These are phyloP conservation scores for Colletotrichum acutatum DNA, from an alignment of 2,329 filamentous ascomycete genomes.

Conservation along the genomic window DNA sequence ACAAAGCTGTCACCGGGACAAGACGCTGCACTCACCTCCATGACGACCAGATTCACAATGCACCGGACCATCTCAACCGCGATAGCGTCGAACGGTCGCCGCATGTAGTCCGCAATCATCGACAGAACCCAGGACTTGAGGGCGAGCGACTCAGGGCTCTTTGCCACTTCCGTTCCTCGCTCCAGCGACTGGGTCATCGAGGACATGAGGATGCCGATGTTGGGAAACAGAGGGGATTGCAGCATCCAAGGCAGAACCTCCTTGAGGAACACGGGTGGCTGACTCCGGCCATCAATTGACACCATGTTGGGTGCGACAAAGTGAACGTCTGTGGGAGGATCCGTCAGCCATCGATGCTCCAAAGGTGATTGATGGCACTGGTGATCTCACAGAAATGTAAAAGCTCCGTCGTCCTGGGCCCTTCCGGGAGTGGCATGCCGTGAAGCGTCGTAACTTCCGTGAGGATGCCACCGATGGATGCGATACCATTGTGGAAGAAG, in stretches of 20 bases:
- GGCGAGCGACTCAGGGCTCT: conserved; percentile 41
- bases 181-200: conserved; percentile 43
- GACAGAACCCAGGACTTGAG: conserved; percentile 41
- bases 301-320: conserved; percentile 44
- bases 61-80: conserved; percentile 42
- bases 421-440: conserved; percentile 40
- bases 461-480: conserved; percentile 38
- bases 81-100: conserved; percentile 35
- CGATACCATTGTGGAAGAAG: conserved; percentile 34
- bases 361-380: neutral
- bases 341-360: neutral
- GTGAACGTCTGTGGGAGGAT: conserved; percentile 36
- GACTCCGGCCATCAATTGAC: conserved; percentile 43
- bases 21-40: conserved; percentile 39
- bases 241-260: conserved; percentile 44
- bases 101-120: conserved; percentile 42
- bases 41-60: conserved; percentile 44
- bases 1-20: neutral
- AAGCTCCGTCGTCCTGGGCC: conserved; percentile 40
- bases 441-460: conserved; percentile 51
- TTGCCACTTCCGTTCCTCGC: conserved; percentile 35
- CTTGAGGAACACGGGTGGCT: conserved; percentile 38
- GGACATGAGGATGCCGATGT: conserved; percentile 44
- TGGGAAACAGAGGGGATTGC: conserved; percentile 44
- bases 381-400: conserved; percentile 41